Base-by-base conservation (phyloP, 163 green algal genomes). In the Chlamydomonas reinhardtii region DNA sequence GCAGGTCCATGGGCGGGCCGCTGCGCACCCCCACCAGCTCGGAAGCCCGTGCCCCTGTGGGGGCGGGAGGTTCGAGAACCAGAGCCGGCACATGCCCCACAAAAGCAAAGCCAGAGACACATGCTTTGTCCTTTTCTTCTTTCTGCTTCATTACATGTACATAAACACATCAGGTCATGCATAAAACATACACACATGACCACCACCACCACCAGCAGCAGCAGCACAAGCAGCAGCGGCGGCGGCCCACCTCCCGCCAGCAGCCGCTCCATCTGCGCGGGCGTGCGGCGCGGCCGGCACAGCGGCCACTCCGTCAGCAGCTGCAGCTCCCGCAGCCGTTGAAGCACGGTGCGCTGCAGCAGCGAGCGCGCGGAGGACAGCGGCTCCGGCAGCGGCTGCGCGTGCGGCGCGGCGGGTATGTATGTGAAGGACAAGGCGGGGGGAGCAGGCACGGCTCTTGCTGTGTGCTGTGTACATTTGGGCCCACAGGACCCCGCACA, bases 291-390 rank as follows among this genome's bases (percentile, higher is more conserved):
- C 5, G 73, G 52, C 56, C 64, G 35, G 54, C 61, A 19, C 65
- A 90, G 85, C 48, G 85, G 78, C 78, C 48, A 80, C 62, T 85
- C 85, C 1, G 61, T 69, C 52, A 87, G 73, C 73, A 84, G 78
- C 78, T 84, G 73, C 32, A 90, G 76, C 71, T 90, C 78, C 29
- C 73, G 64, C 65, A 90, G 48, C 32, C 85, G 78, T 64, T 64
- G 48, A 31, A 83, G 48, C 32, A 87, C 25, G 12, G 43, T 27
- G 4, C 62, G 70, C 52, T 76, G 48, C 34, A 90, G 78, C 20
- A n/a, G 8, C 31, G 35, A 19, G 6, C 80, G 80, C 0, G 54
- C 56, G 27, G 80, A 48, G 25, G 39, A 31, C 37, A 84, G 66
- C 8, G 77, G n/a, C 43, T 76, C 77, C 25, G 77, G 77, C 43